phyloP scores from a whole-genome alignment of 345 rosid genomes.

The Bruguiera parviflora region DNA sequence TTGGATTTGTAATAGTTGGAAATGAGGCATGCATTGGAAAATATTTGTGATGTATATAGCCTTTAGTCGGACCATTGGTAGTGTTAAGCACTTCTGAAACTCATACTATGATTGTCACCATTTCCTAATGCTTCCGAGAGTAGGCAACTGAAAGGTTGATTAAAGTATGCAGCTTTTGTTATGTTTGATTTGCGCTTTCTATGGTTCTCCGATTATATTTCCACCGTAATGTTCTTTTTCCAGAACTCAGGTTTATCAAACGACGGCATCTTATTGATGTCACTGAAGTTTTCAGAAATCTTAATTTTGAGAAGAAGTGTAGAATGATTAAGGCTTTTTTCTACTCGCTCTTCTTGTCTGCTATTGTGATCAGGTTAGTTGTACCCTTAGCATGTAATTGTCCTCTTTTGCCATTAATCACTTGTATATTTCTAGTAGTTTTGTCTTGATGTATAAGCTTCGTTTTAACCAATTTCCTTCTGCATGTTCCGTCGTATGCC shows the following conservation, averaged over 20 bases:
- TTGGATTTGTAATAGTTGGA: neutral
- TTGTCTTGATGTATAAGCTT: neutral
- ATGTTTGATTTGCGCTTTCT: neutral
- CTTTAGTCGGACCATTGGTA: too few species aligned
- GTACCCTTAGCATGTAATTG: neutral
- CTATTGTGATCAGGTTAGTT: constrained; percentile 67
- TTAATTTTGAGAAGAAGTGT: constrained; percentile 57
- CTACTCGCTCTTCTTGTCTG: constrained; percentile 54
- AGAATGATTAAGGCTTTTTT: constrained; percentile 66
- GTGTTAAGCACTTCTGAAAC: too few species aligned
- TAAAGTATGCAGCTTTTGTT: neutral
- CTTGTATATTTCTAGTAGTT: neutral
- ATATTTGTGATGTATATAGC: neutral
- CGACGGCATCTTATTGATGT: constrained; percentile 71
- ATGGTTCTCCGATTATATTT: neutral
- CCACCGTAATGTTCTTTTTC: neutral
- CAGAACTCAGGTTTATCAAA: constrained; percentile 49
- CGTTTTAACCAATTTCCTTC: neutral
- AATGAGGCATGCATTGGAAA: neutral
- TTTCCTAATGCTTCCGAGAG: neutral
- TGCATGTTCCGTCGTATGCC: too few species aligned
- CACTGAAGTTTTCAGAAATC: constrained; percentile 80
- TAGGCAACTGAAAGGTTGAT: neutral
- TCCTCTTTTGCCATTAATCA: neutral
- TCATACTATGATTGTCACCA: neutral